A percentile compares a stretch with the other conserved stretches of the same genome.
Conservation (phyloP, 2,329 filamentous ascomycete species). For the Rhynchosporium secalis region DNA sequence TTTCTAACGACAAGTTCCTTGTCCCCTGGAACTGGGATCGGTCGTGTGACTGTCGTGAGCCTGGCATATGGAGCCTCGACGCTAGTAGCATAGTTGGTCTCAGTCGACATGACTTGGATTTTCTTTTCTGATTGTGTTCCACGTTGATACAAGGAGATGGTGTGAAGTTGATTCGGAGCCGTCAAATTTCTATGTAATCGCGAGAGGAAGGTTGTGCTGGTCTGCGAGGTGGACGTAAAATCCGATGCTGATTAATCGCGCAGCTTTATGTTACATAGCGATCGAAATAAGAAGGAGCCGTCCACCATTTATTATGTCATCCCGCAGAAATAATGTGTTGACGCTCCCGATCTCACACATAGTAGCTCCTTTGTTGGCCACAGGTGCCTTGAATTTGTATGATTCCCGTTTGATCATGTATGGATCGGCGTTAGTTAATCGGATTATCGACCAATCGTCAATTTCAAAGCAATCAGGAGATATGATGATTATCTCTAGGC, state of each 20-base stretch:
- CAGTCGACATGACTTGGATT: slow-evolving; percentile 5
- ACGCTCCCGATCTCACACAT: too few relatives aligned
- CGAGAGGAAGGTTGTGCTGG: not conserved
- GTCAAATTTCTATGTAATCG: not conserved
- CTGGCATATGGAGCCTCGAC: slow-evolving; percentile 37
- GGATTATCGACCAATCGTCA: too few relatives aligned
- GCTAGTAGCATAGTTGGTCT: slow-evolving; percentile 26
- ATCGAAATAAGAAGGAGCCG: too few relatives aligned
- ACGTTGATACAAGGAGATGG: not conserved
- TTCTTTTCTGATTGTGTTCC: not conserved
- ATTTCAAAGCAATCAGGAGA: too few relatives aligned
- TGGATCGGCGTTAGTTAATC: too few relatives aligned
- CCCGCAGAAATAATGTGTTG: too few relatives aligned
- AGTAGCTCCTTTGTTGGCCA: too few relatives aligned
- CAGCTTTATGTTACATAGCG: too few relatives aligned
- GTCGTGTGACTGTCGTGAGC: slow-evolving; percentile 40
- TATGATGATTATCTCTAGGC: too few relatives aligned
- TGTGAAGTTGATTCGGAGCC: not conserved
- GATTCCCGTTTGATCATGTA: too few relatives aligned
- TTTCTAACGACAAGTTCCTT: slow-evolving; percentile 41
- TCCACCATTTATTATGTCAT: too few relatives aligned
- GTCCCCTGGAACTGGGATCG: slow-evolving; percentile 39
- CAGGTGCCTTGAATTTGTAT: too few relatives aligned
- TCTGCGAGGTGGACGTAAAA: not conserved
- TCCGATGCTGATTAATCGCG: not conserved